Evolutionary conservation across 257 asterid species (phyloP), one percentile per base, ranked within the genome.

Genomic region (Paulownia fortunei): DNA sequence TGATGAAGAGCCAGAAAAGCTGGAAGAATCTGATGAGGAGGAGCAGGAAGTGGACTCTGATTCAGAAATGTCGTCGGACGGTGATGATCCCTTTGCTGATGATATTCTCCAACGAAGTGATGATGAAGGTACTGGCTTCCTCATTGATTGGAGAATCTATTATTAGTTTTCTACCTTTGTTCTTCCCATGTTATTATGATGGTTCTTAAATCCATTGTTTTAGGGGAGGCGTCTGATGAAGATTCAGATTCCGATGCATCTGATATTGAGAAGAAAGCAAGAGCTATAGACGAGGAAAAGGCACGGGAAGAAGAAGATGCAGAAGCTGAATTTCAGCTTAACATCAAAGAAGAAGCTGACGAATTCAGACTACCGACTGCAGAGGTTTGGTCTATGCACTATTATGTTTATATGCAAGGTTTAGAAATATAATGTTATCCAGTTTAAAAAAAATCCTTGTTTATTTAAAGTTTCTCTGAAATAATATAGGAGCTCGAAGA

Each of bases 331-430:
- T 74, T 91, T 68, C 71, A 82, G 80, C 82, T 79, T 67, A 95
- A 93, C 80, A 88, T 95, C 77, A 81, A 72, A 73, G 90, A 88
- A 70, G 93, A 92, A 80, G 82, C 91, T 59, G 93, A 93, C 84
- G 98, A 92, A 63, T 93, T 93, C 82, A 81, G 86, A 79, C 83
- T 95, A 79, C 99, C 99, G 6, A 90, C 97, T 19, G 41, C 85
- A 18, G 89, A 93, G 98, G 98, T 95, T 76, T 39, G 61, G 21
- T 24, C 47, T 41, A 24, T 77, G 24, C 56, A 58, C 59, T n/a
- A 30, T 74, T 82, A 9, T 74, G n/a, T 36, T 76, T 62, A 24
- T 55, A n/a, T 32, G 8, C 12, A 47, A 51, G 64, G 65, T 34
- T 71, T 32, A 41, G 46, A 49, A 30, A 13, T 58, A 2, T 21